These are phyloP conservation scores for Kluyveromyces wickerhamii DNA, from an alignment of 805 yeast genomes.

Conservation along the genomic window DNA sequence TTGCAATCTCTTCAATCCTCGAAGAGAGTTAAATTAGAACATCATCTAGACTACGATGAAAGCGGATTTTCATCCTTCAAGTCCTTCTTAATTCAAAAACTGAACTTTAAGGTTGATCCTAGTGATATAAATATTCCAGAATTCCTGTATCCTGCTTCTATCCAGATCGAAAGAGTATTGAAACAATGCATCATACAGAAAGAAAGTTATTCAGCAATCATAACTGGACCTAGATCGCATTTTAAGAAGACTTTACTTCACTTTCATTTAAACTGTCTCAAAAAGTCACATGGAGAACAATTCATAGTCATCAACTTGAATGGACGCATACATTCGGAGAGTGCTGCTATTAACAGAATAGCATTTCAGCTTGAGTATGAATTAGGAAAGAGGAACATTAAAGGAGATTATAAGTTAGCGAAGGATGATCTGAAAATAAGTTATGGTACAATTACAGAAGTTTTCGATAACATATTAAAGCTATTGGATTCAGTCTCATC, in stretches of 20 bases:
- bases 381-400: constrained; percentile 12
- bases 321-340: constrained; percentile 68
- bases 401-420: not conserved
- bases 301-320: constrained; percentile 58
- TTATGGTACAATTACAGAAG: constrained; percentile 47
- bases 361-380: constrained; percentile 69
- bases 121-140: constrained; percentile 15
- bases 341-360: constrained; percentile 72
- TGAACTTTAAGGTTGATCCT: constrained; percentile 18
- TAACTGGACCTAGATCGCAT: constrained; percentile 72
- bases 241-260: constrained; percentile 68
- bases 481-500: constrained; percentile 36
- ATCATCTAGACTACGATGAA: too few species aligned
- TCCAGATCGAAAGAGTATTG: constrained; percentile 49
- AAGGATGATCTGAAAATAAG: constrained; percentile 30
- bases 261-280: constrained; percentile 43
- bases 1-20: too few species aligned
- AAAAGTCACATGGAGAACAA: constrained; percentile 34
- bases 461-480: constrained; percentile 50
- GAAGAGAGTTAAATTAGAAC: too few species aligned
- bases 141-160: constrained; percentile 17
- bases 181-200: constrained; percentile 55
- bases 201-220: constrained; percentile 74
- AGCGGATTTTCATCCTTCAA: too few species aligned
- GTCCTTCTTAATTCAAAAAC: constrained; percentile 18